phyloP scores from a whole-genome alignment of 1,139 yeast genomes.

The Geotrichum fermentans region DNA sequence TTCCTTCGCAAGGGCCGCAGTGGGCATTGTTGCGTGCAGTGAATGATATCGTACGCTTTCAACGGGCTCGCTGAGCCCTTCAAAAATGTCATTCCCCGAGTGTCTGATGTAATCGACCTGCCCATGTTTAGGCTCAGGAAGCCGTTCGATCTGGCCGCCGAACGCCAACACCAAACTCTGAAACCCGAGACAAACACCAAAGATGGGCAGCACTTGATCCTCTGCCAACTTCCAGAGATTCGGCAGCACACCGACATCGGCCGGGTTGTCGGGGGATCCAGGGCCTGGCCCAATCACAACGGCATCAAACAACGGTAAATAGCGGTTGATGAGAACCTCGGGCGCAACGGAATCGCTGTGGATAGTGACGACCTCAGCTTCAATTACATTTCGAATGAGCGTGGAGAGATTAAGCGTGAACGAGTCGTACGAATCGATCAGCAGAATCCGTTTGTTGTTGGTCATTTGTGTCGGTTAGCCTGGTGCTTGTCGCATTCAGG shows the following conservation, averaged over 20 bases:
- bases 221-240: slow-evolving; percentile 41
- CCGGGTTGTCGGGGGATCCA: slow-evolving; percentile 65
- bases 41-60: slow-evolving; percentile 89
- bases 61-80: slow-evolving; percentile 40
- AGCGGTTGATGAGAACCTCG: slow-evolving; percentile 39
- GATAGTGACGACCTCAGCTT: slow-evolving; percentile 57
- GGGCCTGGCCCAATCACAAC: slow-evolving; percentile 96
- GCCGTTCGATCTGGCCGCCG: slow-evolving; percentile 53
- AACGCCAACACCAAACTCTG: slow-evolving; percentile 71
- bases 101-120: slow-evolving; percentile 58
- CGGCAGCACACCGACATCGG: slow-evolving; percentile 75
- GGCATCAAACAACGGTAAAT: slow-evolving; percentile 56
- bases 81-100: slow-evolving; percentile 38
- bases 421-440: slow-evolving; percentile 91
- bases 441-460: slow-evolving; percentile 43
- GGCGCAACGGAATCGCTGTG: slow-evolving; percentile 65
- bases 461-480: slow-evolving; percentile 4
- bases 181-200: slow-evolving; percentile 92
- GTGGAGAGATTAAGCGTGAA: slow-evolving; percentile 78
- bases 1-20: slow-evolving; percentile 22
- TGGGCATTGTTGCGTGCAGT: slow-evolving; percentile 50
- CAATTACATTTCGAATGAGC: slow-evolving; percentile 54
- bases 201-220: slow-evolving; percentile 52
- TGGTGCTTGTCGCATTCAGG: background rate
- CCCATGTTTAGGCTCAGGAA: slow-evolving; percentile 73